Evolutionary conservation across 306 rosid species (phyloP).

Genomic region (cucumber (Cucumis sativus)): DNA sequence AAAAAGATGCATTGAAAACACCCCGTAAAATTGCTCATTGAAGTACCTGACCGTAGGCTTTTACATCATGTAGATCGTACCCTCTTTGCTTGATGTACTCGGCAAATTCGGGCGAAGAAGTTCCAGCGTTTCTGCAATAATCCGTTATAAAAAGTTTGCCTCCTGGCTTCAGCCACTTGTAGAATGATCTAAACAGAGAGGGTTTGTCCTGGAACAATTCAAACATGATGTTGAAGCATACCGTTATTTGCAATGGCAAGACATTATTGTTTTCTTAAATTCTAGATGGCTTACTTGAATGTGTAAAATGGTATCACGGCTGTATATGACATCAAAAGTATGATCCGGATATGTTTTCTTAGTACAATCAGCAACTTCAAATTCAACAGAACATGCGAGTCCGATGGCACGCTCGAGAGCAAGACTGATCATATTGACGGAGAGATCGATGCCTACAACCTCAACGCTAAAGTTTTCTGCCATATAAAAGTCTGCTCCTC

Average conservation of each 20-base stretch:
- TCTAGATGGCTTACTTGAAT: slow-evolving; percentile 50
- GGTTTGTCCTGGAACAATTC: slow-evolving; percentile 53
- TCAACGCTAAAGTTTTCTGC: slow-evolving; percentile 62
- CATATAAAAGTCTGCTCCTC: slow-evolving; percentile 91
- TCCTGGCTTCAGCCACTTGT: slow-evolving; percentile 88
- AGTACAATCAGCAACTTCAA: slow-evolving; percentile 85
- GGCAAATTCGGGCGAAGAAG: slow-evolving; percentile 46
- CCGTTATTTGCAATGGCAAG: neutral
- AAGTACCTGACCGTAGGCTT: slow-evolving; percentile 54
- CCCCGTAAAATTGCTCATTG: neutral
- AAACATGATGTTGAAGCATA: neutral
- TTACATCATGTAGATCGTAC: slow-evolving; percentile 53
- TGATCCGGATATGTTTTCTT: slow-evolving; percentile 54
- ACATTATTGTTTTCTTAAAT: neutral
- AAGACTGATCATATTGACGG: slow-evolving; percentile 77
- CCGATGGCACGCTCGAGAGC: slow-evolving; percentile 86
- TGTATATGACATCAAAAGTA: slow-evolving; percentile 68
- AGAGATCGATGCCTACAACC: slow-evolving; percentile 88
- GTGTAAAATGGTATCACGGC: slow-evolving; percentile 77
- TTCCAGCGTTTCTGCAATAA: slow-evolving; percentile 64
- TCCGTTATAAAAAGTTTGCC: slow-evolving; percentile 78
- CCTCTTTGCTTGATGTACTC: slow-evolving; percentile 73
- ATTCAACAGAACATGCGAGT: slow-evolving; percentile 51
- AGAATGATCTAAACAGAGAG: slow-evolving; percentile 54
- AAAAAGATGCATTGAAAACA: neutral